phyloP scores from a whole-genome alignment of 2,329 filamentous ascomycete species.

The Aspergillus sp. region DNA sequence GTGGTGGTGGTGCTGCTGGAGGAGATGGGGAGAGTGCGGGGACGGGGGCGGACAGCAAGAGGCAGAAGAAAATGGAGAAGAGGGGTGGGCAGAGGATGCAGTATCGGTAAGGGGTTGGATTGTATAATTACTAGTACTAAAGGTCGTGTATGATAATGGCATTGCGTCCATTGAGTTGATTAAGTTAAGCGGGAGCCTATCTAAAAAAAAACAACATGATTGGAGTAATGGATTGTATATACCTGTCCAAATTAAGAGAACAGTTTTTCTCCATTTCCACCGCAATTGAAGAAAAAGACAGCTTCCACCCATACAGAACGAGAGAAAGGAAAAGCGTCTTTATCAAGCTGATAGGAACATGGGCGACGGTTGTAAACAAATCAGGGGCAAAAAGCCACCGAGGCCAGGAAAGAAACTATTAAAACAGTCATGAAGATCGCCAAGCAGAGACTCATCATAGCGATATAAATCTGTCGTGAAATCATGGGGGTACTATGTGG shows the following conservation, averaged over 20 bases:
- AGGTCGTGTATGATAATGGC: not conserved
- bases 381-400: not conserved
- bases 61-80: conserved; percentile 56
- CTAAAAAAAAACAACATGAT: not conserved
- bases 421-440: conserved; percentile 7
- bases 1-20: conserved; percentile 30
- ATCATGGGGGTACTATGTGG: conserved; percentile 34
- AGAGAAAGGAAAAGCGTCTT: conserved; percentile 1
- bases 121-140: not conserved
- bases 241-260: not conserved
- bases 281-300: not conserved
- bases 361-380: not conserved
- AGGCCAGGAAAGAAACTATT: conserved; percentile 5
- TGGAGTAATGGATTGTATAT: conserved; percentile 1
- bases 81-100: conserved; percentile 47
- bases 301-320: not conserved
- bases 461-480: conserved; percentile 25
- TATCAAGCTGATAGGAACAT: not conserved
- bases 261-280: not conserved
- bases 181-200: not conserved
- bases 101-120: conserved; percentile 35
- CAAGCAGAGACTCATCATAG: conserved; percentile 15
- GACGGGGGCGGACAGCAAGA: conserved; percentile 45
- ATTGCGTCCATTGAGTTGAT: not conserved
- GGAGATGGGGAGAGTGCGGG: conserved; percentile 17